phyloP scores from a whole-genome alignment of 1,139 yeast genomes.

The Blastobotrys apis region DNA sequence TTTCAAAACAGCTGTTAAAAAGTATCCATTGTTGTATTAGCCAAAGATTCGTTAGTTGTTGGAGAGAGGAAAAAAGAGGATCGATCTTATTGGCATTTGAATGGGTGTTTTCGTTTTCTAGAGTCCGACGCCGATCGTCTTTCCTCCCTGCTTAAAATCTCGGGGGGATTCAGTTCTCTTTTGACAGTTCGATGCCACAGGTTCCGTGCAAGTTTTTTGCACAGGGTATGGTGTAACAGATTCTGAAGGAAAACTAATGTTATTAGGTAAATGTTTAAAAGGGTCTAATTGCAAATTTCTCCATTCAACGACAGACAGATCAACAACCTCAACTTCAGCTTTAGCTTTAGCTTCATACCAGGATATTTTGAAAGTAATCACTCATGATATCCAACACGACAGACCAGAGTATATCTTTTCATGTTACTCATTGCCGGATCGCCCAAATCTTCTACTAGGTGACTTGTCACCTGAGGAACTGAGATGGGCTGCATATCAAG shows the following conservation, averaged over 20 bases:
- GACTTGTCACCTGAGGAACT: slow-evolving; percentile 58
- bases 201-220: slow-evolving; percentile 20
- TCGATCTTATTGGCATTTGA: no score
- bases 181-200: background rate
- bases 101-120: no score
- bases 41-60: no score
- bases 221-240: slow-evolving; percentile 18
- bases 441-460: slow-evolving; percentile 46
- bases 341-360: no score
- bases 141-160: no score
- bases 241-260: no score
- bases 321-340: no score
- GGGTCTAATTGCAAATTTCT: slow-evolving; percentile 23
- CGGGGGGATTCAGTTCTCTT: no score
- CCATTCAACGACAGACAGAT: slow-evolving; percentile 15
- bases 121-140: no score
- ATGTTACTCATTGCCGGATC: slow-evolving; percentile 17
- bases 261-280: slow-evolving; percentile 24
- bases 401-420: slow-evolving; percentile 17
- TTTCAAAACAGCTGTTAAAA: no score
- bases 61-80: no score
- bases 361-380: slow-evolving; percentile 14
- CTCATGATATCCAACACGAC: slow-evolving; percentile 15
- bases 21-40: no score
- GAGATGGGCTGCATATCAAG: slow-evolving; percentile 46